Percentiles rank a stretch among this genome's conserved stretches.
Evolutionary conservation across 176 grass and related monocot genomes (phyloP).

Genomic region (Eremochloa ophiuroides): DNA sequence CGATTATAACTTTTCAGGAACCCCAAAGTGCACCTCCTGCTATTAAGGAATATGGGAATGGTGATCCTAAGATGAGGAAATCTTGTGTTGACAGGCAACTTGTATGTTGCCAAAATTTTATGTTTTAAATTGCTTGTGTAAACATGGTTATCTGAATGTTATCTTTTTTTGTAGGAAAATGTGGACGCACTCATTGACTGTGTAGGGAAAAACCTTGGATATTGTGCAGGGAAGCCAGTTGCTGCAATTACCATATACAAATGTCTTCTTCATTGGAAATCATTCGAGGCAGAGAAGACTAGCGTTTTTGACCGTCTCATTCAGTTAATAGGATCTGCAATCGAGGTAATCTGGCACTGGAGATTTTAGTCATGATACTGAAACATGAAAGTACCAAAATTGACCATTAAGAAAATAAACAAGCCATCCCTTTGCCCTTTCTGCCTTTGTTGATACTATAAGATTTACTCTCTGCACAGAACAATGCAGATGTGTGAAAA

Average conservation of each 20-base stretch:
- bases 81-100: constrained; percentile 66
- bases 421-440: background rate
- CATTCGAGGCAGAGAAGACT: constrained; percentile 94
- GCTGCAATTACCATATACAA: constrained; percentile 94
- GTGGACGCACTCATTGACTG: constrained; percentile 81
- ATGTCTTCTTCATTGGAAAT: constrained; percentile 98
- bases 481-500: constrained; percentile 1
- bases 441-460: background rate
- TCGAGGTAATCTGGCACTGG: constrained; percentile 65
- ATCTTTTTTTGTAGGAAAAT: constrained; percentile 65
- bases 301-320: constrained; percentile 98
- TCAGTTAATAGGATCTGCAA: constrained; percentile 94
- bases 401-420: background rate
- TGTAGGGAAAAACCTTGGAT: constrained; percentile 79
- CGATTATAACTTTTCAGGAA: constrained; percentile 50
- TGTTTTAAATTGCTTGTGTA: constrained; percentile 26
- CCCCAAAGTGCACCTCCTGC: constrained; percentile 91
- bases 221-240: constrained; percentile 80
- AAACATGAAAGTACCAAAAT: background rate
- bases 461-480: background rate
- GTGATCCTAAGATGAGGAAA: constrained; percentile 69
- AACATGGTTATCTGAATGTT: constrained; percentile 28
- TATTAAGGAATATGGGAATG: constrained; percentile 66
- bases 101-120: constrained; percentile 45
- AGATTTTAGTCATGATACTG: constrained; percentile 10